Conservation (phyloP, 306 rosid genomes). For the Sicyos baderoa region DNA sequence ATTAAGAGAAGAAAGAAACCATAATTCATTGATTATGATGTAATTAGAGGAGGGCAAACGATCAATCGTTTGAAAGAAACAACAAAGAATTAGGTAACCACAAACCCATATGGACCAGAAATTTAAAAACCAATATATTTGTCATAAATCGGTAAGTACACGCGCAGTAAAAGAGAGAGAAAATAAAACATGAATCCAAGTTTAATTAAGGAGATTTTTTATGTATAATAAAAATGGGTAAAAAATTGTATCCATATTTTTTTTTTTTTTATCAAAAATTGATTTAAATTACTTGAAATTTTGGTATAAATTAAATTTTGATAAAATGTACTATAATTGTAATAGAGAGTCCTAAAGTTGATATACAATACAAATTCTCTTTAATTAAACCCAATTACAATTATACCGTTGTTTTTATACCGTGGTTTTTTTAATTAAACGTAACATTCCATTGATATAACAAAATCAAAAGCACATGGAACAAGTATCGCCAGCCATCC, state of each 20-base stretch:
- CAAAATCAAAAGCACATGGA: slow-evolving; percentile 9
- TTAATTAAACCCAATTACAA: not conserved
- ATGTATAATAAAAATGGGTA: too few relatives aligned
- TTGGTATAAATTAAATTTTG: too few relatives aligned
- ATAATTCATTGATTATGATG: slow-evolving; percentile 16
- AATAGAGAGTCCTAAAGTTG: too few relatives aligned
- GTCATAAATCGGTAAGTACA: not conserved
- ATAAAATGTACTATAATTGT: too few relatives aligned
- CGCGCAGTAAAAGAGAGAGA: not conserved
- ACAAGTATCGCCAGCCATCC: slow-evolving; percentile 20
- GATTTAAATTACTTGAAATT: too few relatives aligned
- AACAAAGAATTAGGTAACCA: slow-evolving; percentile 4
- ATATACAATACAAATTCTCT: too few relatives aligned
- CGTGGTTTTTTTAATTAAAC: not conserved
- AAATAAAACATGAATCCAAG: too few relatives aligned
- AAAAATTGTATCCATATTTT: too few relatives aligned
- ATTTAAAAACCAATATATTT: not conserved
- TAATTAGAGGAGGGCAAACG: slow-evolving; percentile 16
- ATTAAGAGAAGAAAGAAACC: not conserved
- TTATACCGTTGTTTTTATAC: too few relatives aligned
- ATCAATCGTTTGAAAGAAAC: slow-evolving; percentile 15
- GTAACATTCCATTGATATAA: not conserved
- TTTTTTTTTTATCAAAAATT: too few relatives aligned
- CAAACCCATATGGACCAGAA: slow-evolving; percentile 28
- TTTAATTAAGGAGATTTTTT: too few relatives aligned